Evolutionary conservation across 345 rosid genomes (phyloP), one percentile per base, ranked within the genome.

Genomic region (Lumnitzera racemosa): DNA sequence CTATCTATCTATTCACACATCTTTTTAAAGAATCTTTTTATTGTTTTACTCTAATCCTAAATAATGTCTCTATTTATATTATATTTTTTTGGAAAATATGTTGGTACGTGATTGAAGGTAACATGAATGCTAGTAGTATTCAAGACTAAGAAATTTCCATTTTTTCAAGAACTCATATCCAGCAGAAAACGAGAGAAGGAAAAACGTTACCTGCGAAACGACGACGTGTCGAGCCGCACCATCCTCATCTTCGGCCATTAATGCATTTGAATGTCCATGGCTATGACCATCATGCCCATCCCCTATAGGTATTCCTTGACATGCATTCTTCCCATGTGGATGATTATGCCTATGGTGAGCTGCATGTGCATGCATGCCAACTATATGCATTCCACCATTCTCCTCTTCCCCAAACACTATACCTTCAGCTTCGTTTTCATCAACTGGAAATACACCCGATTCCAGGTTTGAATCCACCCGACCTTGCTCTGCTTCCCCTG

Each of bases 381-480:
- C 96, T 31, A 91, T 91, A 76, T 89, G 98, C 86, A 91, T 78
- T 36, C 81, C 85, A 1, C 90, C 86, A 13, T 81, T 79, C 36
- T 84, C 96, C 68, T 91, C 96, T 61, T 81, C 96, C 13, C 98
- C 98, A 67, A 88, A 91, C 31, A 86, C 81, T 77, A 79, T 81
- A 20, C 14, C 80, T 48, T 70, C 56, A 67, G 46, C 0, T 9
- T 70, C 81, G 24, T 64, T 76, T 1, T 36, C 62, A 15, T 70
- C 79, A 15, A 73, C 63, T 0, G 85, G 78, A 11, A 75, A 65
- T 47, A 72, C 67, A 15, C 70, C 92, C 24, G 89, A 70, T 5
- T 57, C 89, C 46, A 57, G 54, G 55, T 49, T 83, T 11, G 76
- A 15, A 11, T 73, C 71, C 11, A 72, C 79, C 57, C 75, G 74